Conservation (phyloP, 2,329 filamentous ascomycete species). For the Coniochaeta sp. region DNA sequence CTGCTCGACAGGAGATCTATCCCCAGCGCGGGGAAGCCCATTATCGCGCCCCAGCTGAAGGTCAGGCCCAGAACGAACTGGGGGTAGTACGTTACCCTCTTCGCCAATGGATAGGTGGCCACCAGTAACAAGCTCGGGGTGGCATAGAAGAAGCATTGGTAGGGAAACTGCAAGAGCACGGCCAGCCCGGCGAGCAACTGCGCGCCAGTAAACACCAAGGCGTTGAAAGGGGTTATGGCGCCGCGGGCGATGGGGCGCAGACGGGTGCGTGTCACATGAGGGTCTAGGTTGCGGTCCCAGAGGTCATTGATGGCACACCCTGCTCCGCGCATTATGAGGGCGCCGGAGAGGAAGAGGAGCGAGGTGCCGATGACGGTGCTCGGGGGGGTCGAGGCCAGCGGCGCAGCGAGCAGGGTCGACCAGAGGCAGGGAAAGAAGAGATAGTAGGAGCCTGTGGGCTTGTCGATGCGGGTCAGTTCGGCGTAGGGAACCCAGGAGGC, state of each 20-base stretch:
- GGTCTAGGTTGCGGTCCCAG: conserved; percentile 83
- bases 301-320: conserved; percentile 88
- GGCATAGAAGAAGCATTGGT: conserved; percentile 67
- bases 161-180: conserved; percentile 69
- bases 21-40: conserved; percentile 80
- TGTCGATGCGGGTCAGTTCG: conserved; percentile 74
- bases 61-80: conserved; percentile 77
- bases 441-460: conserved; percentile 75
- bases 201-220: conserved; percentile 63
- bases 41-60: conserved; percentile 83
- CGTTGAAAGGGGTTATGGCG: conserved; percentile 66
- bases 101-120: conserved; percentile 71
- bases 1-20: conserved; percentile 62
- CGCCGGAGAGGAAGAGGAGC: conserved; percentile 66
- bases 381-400: conserved; percentile 55
- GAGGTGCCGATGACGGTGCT: conserved; percentile 56
- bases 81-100: conserved; percentile 81
- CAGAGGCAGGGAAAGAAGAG: conserved; percentile 82
- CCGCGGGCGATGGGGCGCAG: conserved; percentile 74
- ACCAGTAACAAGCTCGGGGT: conserved; percentile 70
- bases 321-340: conserved; percentile 78
- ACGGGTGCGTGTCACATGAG: conserved; percentile 67
- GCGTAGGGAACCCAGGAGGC: conserved; percentile 69
- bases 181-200: conserved; percentile 69
- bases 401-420: conserved; percentile 73